phyloP scores from a whole-genome alignment of 2,329 filamentous ascomycete genomes.

The Cercospora janseana region DNA sequence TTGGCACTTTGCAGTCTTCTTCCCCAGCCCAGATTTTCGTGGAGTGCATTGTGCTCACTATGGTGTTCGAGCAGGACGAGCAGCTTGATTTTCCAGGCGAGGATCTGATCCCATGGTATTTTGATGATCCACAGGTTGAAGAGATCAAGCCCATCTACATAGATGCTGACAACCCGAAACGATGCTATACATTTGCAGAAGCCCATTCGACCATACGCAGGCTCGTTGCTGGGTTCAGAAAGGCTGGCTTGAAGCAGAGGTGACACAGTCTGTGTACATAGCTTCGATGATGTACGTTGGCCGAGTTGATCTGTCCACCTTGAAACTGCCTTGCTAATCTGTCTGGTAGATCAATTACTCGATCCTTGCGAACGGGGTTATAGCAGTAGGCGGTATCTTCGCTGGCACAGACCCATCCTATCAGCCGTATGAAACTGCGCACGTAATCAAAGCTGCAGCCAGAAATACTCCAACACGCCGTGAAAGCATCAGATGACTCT shows the following conservation, averaged over 20 bases:
- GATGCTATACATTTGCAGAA: slow-evolving; percentile 46
- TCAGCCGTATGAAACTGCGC: slow-evolving; percentile 36
- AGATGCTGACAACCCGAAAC: slow-evolving; percentile 41
- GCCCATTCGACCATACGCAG: slow-evolving; percentile 46
- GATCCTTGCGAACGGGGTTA: slow-evolving; percentile 29
- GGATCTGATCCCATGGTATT: slow-evolving; percentile 56
- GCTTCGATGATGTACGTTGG: slow-evolving; percentile 48
- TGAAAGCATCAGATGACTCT: slow-evolving; percentile 41
- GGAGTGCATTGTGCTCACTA: background rate
- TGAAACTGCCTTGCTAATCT: no score
- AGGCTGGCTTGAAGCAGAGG: slow-evolving; percentile 48
- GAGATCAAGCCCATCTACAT: slow-evolving; percentile 51
- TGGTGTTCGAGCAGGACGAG: slow-evolving; percentile 23
- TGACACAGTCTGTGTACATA: slow-evolving; percentile 54
- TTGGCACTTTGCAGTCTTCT: background rate
- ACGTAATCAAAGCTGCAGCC: slow-evolving; percentile 36
- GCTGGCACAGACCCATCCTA: slow-evolving; percentile 40
- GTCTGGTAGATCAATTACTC: slow-evolving; percentile 24
- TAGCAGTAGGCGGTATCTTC: slow-evolving; percentile 37
- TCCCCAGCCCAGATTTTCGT: background rate
- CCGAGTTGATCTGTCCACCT: no score
- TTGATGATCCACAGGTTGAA: slow-evolving; percentile 49
- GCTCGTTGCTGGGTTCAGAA: slow-evolving; percentile 52
- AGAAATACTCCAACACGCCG: slow-evolving; percentile 32
- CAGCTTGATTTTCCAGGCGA: slow-evolving; percentile 43